These are phyloP conservation scores for Pseudohalonectria lignicola DNA, from an alignment of 2,329 filamentous ascomycete species.

Conservation along the genomic window DNA sequence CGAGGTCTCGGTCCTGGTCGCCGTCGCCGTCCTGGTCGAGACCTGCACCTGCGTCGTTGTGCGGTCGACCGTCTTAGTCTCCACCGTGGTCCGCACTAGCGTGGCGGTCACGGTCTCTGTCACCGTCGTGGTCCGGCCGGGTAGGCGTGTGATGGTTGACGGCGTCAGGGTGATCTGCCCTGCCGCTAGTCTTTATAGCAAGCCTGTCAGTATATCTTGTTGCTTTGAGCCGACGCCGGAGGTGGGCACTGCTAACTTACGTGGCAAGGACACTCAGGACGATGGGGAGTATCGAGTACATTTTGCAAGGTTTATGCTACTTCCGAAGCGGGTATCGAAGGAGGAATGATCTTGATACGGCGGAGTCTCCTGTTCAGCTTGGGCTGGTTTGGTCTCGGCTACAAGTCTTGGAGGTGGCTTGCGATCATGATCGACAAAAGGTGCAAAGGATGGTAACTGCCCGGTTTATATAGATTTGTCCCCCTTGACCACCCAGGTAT, in stretches of 20 bases:
- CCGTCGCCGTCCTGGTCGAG: constrained; percentile 1
- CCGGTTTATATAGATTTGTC: too few relatives aligned
- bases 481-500: too few relatives aligned
- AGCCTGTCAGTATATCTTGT: not conserved
- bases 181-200: not conserved
- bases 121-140: not conserved
- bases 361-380: too few relatives aligned
- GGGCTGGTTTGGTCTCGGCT: too few relatives aligned
- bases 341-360: too few relatives aligned
- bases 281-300: not conserved
- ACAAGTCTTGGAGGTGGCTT: too few relatives aligned
- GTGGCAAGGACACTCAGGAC: not conserved
- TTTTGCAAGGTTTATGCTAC: too few relatives aligned
- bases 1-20: not conserved
- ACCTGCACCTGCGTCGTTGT: constrained; percentile 2
- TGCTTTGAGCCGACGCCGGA: not conserved
- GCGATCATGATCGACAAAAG: too few relatives aligned
- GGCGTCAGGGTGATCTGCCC: constrained; percentile 4
- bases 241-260: not conserved
- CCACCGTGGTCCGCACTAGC: not conserved
- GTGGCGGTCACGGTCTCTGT: not conserved
- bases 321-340: too few relatives aligned
- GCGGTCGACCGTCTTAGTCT: too few relatives aligned
- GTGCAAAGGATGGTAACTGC: too few relatives aligned
- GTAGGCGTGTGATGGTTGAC: constrained; percentile 1